Evolutionary conservation across 176 grass and related monocot species (phyloP).

Genomic region (Musa schizocarpa): DNA sequence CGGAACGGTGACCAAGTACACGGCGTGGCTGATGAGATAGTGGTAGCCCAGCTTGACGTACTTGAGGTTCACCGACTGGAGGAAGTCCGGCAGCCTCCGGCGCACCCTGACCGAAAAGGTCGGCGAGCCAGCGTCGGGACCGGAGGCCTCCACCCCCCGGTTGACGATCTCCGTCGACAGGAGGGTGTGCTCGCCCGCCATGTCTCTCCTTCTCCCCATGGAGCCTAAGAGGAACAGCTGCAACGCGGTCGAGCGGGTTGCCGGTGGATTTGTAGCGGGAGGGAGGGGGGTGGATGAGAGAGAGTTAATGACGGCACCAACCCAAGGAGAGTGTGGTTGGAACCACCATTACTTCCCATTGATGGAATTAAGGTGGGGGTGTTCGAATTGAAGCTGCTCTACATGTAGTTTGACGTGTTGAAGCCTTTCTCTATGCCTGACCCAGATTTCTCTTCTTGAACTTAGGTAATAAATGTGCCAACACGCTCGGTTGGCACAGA

Average conservation of each 20-base stretch:
- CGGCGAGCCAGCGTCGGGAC: constrained; percentile 12
- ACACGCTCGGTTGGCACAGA: no score
- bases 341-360: background rate
- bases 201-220: background rate
- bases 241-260: background rate
- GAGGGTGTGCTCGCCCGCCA: constrained; percentile 6
- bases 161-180: constrained; percentile 19
- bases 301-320: background rate
- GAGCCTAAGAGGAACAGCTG: background rate
- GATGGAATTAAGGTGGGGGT: background rate
- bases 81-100: constrained; percentile 16
- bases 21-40: constrained; percentile 11
- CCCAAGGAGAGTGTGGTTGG: background rate
- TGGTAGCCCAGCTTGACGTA: constrained; percentile 19
- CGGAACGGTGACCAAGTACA: constrained; percentile 8
- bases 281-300: background rate
- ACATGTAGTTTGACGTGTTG: no score
- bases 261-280: background rate
- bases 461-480: no score
- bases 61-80: constrained; percentile 19
- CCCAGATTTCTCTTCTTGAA: no score
- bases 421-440: no score
- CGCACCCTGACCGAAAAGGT: constrained; percentile 11
- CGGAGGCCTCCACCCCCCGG: constrained; percentile 11
- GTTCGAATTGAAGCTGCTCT: no score